Conservation (phyloP, 306 rosid species). For the Bauhinia variegata region DNA sequence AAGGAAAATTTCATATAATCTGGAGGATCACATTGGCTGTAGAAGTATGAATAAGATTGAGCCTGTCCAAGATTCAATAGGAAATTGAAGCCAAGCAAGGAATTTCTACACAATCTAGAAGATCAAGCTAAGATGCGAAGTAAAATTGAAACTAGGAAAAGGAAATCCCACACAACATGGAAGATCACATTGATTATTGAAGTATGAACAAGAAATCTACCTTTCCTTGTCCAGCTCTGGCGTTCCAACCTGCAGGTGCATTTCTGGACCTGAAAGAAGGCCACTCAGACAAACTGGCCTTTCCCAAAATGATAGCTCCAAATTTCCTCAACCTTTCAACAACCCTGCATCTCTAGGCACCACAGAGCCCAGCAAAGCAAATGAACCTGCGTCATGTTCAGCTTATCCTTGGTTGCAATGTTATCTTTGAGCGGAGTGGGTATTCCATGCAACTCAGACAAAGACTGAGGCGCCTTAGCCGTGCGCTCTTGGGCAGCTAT, state of each 20-base stretch:
- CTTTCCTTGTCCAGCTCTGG: slow-evolving; percentile 64
- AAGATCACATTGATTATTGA: neutral
- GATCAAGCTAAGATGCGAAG: no score
- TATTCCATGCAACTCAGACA: slow-evolving; percentile 59
- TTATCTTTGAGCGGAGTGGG: slow-evolving; percentile 69
- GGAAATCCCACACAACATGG: neutral
- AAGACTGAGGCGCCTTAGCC: slow-evolving; percentile 5
- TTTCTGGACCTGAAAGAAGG: slow-evolving; percentile 24
- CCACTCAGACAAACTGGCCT: slow-evolving; percentile 70
- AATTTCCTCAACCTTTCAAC: slow-evolving; percentile 59
- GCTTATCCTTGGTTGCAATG: slow-evolving; percentile 67
- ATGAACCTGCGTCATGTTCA: slow-evolving; percentile 76
- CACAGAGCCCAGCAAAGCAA: slow-evolving; percentile 58
- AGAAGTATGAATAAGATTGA: no score
- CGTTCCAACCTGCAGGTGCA: slow-evolving; percentile 58
- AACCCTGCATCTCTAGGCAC: slow-evolving; percentile 74
- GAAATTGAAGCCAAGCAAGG: no score
- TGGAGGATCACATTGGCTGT: no score
- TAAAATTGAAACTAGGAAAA: neutral
- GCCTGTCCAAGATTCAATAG: no score
- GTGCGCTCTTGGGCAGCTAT: slow-evolving; percentile 48
- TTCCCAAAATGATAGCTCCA: slow-evolving; percentile 76
- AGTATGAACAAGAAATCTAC: slow-evolving; percentile 32
- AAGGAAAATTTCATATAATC: no score
- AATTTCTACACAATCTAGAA: no score